Evolutionary conservation across 768 basidiomycete species (phyloP).

Genomic region (Amanita inopinata): DNA sequence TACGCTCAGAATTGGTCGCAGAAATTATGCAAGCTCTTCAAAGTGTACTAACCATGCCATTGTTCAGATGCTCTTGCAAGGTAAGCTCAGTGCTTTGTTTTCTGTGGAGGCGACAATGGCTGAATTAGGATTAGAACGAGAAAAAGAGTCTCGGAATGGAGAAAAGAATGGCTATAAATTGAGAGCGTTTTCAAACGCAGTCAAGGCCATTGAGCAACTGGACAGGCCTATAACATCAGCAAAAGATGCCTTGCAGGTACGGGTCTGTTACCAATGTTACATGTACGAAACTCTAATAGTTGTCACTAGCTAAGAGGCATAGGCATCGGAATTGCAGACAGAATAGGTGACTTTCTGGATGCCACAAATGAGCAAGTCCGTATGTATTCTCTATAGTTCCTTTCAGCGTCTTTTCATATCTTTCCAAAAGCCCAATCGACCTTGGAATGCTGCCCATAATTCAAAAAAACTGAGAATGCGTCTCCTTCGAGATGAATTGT

Average conservation of each 20-base stretch:
- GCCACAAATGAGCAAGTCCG: conserved; percentile 22
- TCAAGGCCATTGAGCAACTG: conserved; percentile 29
- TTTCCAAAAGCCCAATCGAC: background rate
- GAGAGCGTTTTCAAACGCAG: conserved; percentile 39
- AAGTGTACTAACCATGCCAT: conserved; percentile 17
- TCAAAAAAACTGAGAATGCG: background rate
- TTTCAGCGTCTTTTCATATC: background rate
- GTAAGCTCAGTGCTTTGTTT: conserved; percentile 18
- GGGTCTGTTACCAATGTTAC: conserved; percentile 7
- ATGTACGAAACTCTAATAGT: background rate
- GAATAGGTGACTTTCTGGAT: conserved; percentile 29
- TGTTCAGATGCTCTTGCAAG: conserved; percentile 28
- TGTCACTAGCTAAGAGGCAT: conserved; percentile 19
- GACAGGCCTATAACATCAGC: conserved; percentile 34
- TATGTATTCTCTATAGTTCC: conserved; percentile 16
- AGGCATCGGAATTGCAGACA: conserved; percentile 26
- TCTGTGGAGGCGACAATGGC: background rate
- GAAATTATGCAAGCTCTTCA: conserved; percentile 5
- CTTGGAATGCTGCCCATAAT: background rate
- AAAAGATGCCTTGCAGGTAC: conserved; percentile 30
- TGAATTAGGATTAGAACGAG: conserved; percentile 25
- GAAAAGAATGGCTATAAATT: conserved; percentile 38
- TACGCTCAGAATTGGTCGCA: conserved; percentile 7
- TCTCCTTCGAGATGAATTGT: conserved; percentile 21
- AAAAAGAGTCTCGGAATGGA: conserved; percentile 29